Base-by-base conservation (phyloP, 2,329 filamentous ascomycete species). In the Tolypocladium endophyticum region DNA sequence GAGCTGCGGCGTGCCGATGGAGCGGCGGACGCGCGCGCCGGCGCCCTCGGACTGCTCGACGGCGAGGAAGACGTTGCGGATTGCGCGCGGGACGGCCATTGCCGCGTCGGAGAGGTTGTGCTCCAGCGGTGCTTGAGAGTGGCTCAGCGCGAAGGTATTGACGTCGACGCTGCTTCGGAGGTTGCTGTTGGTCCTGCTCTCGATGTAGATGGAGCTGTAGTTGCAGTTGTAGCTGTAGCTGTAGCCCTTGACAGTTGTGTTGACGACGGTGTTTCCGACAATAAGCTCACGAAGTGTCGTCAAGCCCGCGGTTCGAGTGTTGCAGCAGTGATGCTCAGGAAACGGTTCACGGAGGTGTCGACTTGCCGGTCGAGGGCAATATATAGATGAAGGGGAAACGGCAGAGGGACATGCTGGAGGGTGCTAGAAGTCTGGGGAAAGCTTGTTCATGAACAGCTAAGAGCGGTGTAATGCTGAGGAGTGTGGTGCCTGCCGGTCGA, bases 41-140 rank as follows among this genome's bases (percentile, higher is more conserved):
- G 87, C 90, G 52, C 93, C 93, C 74, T 97, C 93, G 35, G 89
- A 79, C 74, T 96, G 90, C 74, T 96, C 91, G 61, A 88, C 75
- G 62, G 93, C 93, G 53, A 91, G 81, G 74, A 97, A 92, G 65
- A 88, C 85, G 75, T 92, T 89, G 65, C 85, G 85, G 71, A 97
- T 93, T 56, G 86, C 82, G 70, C 94, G 86, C 35, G 89, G 81
- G 62, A 85, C 74, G 52, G 88, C 83, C 82, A 88, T 88, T 60
- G 84, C 78, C 3, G 38, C 2, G 38, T 38, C 28, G 38, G 2
- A 53, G 55, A n/a, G 55, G 36, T 16, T 38, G 18, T 43, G 55
- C 30, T 7, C 50, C 14, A 11, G 47, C 50, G 50, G 9, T 3
- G 30, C 20, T 8, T 7, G 30, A 3, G n/a, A 20, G 16, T 14